Evolutionary conservation across 2,329 filamentous ascomycete species (phyloP).

Genomic region (Xylariaceae sp.): DNA sequence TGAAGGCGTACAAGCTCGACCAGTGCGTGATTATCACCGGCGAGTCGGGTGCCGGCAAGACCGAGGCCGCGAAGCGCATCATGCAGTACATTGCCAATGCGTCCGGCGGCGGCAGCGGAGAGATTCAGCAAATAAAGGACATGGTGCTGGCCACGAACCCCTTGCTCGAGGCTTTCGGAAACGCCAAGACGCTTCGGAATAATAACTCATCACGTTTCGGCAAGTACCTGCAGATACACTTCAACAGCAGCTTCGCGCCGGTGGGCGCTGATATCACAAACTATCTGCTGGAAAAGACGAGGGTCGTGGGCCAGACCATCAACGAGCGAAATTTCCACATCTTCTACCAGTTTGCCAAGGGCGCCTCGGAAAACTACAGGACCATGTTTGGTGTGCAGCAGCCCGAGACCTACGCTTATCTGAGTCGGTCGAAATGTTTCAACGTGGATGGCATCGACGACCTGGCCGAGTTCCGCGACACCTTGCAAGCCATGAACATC

Average conservation of each 20-base stretch:
- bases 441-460: conserved; percentile 95
- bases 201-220: conserved; percentile 99
- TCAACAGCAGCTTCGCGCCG: conserved; percentile 85
- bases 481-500: conserved; percentile 86
- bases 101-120: conserved; percentile 75
- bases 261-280: conserved; percentile 97
- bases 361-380: conserved; percentile 78
- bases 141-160: conserved; percentile 99
- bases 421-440: conserved; percentile 88
- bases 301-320: conserved; percentile 88
- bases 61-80: conserved; percentile 94
- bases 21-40: conserved; percentile 99
- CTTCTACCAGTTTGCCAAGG: conserved; percentile 98
- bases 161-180: conserved; percentile 93
- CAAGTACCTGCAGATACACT: conserved; percentile 96
- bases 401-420: conserved; percentile 90
- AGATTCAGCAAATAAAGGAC: conserved; percentile 96
- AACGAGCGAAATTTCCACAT: conserved; percentile 99
- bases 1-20: conserved; percentile 99
- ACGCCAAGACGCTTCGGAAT: conserved; percentile 94
- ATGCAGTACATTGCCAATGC: conserved; percentile 99
- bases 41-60: conserved; percentile 97
- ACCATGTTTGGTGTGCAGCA: conserved; percentile 86
- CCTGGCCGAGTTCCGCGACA: conserved; percentile 80
- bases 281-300: conserved; percentile 90